A percentile compares a stretch with the other conserved stretches of the same genome.
Conservation (phyloP, 371 early-diverging fungal genomes). For the Apophysomyces ossiformis region DNA sequence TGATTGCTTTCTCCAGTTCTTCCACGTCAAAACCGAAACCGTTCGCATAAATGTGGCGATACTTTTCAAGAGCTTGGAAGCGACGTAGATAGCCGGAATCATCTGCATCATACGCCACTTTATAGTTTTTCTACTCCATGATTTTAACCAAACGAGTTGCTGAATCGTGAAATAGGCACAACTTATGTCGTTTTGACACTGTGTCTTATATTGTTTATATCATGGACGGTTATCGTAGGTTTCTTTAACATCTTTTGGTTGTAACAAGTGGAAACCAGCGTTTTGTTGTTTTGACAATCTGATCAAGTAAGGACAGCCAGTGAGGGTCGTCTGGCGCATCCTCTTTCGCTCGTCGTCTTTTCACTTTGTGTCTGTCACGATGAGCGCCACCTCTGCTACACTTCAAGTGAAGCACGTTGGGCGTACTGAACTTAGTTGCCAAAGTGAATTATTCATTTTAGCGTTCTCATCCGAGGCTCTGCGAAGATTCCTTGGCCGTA, state of each 20-base stretch:
- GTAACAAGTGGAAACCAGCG: not conserved
- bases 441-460: not conserved
- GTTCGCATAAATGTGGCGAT: not conserved
- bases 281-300: not conserved
- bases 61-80: not conserved
- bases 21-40: not conserved
- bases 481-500: not conserved
- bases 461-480: not conserved
- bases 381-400: not conserved
- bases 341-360: not conserved
- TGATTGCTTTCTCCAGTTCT: not conserved
- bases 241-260: not conserved
- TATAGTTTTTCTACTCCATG: not conserved
- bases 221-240: not conserved
- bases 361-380: not conserved
- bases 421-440: not conserved
- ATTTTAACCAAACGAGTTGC: not conserved
- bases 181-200: not conserved
- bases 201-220: not conserved
- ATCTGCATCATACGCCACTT: not conserved
- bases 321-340: not conserved
- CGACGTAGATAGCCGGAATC: not conserved
- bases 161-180: not conserved
- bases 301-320: not conserved
- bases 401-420: not conserved